Base-by-base conservation (phyloP, 495 filamentous ascomycete genomes). In the Hyaloscypha finlandica region DNA sequence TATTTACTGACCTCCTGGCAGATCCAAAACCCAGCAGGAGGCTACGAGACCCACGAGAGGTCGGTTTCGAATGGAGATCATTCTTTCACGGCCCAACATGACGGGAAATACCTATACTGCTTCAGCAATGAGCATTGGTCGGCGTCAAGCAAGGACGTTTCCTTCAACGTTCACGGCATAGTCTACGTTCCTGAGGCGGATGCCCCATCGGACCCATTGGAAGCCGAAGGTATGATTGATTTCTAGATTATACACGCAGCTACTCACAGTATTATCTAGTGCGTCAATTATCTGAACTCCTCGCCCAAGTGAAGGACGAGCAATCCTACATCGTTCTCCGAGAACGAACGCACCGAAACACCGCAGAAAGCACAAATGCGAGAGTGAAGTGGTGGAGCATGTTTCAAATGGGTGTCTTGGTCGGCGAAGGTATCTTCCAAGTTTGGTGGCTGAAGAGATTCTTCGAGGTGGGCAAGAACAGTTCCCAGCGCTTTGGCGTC, bases 301-400 rank as follows among this genome's bases (percentile, higher is more conserved):
- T 98, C 68, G 85, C 89, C 64, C 91, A 96, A 80, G 94, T 96
- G 72, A 95, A 94, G 79, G 95, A 99, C 77, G 95, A 99, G 79
- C 95, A 99, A 80, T 88, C 90, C 66, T 99, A 99, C 79, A 99
- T 99, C 70, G 91, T 99, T 48, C 82, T 97, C 58, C 88, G 95
- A 67, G 95, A 99, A 81, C 86, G 96, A 68, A 94, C 92, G 64
- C 95, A 99, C 84, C 86, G 95, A 71, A 98, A 99, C 81, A 99
- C 95, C 5, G 95, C 95, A 58, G 95, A 99, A 84, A 97, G 93
- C 85, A 99, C 95, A 65, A 99, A 99, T 78, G 86, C 88, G 68
- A 83, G 95, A 62, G 95, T 99, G 67, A 99, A 99, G 81, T 99
- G 95, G 95, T 99, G 96, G 96, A 97, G 94, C 76, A 86, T 98